Evolutionary conservation across 1,284 basidiomycete species (phyloP).

Genomic region (Exobasidium rhododendri): DNA sequence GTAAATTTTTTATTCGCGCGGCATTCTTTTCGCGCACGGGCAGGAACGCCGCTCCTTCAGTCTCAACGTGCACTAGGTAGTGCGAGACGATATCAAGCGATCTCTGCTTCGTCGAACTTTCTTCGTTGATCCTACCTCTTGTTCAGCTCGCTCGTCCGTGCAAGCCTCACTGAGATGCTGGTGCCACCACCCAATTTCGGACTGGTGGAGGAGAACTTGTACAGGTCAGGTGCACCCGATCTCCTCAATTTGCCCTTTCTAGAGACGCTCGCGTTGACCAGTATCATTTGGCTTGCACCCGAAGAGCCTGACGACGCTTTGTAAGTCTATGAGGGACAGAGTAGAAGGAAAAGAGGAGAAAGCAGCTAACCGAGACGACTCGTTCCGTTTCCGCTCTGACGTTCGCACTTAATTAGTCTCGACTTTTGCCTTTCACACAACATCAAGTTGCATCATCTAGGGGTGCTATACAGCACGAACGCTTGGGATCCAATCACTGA

Average conservation of each 20-base stretch:
- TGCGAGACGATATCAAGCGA: too few relatives aligned
- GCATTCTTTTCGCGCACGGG: not conserved
- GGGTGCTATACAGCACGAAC: slow-evolving; percentile 56
- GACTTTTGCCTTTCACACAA: slow-evolving; percentile 49
- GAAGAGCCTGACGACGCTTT: slow-evolving; percentile 60
- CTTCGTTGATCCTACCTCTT: too few relatives aligned
- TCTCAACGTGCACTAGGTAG: too few relatives aligned
- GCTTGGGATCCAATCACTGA: slow-evolving; percentile 58
- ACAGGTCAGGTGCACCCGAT: slow-evolving; percentile 60
- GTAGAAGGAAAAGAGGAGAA: too few relatives aligned
- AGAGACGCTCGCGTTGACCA: slow-evolving; percentile 59
- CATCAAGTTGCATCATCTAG: slow-evolving; percentile 56
- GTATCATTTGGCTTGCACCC: slow-evolving; percentile 61
- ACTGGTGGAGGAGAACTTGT: slow-evolving; percentile 60
- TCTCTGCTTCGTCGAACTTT: too few relatives aligned
- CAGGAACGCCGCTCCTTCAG: too few relatives aligned
- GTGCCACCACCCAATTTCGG: slow-evolving; percentile 61
- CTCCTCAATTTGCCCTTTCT: slow-evolving; percentile 61
- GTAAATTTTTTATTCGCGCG: too few relatives aligned
- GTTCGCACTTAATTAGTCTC: slow-evolving; percentile 11
- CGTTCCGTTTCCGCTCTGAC: not conserved
- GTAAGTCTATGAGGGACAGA: slow-evolving; percentile 44
- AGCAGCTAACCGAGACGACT: too few relatives aligned
- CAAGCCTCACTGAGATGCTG: too few relatives aligned
- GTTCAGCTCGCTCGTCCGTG: too few relatives aligned